Conservation (phyloP, 805 yeast genomes). For the Metschnikowia koreensis region DNA sequence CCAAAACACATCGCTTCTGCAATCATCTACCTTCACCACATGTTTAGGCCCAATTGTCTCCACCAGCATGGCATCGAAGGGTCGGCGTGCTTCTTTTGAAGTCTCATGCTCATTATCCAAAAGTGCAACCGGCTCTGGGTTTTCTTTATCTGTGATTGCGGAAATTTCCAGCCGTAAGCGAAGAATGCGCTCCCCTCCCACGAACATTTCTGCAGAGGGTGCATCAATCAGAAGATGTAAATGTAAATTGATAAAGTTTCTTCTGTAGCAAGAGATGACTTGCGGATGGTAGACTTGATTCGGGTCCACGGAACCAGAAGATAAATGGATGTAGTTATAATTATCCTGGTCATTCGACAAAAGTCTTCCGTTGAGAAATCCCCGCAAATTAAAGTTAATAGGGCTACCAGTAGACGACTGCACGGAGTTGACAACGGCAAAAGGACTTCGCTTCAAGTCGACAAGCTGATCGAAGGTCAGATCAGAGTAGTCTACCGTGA, state of each 20-base stretch:
- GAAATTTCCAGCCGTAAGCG: conserved; percentile 37
- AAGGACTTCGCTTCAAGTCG: conserved; percentile 9
- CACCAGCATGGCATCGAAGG: conserved; percentile 7
- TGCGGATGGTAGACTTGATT: conserved; percentile 24
- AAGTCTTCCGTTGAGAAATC: conserved; percentile 44
- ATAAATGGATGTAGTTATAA: conserved; percentile 26
- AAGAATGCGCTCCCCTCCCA: conserved; percentile 7
- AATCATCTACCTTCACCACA: conserved; percentile 6
- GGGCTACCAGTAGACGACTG: background rate
- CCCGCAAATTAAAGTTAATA: conserved; percentile 16
- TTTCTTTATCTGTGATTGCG: conserved; percentile 36
- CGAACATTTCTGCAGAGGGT: background rate
- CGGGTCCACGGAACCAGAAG: conserved; percentile 13
- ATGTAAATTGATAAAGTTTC: conserved; percentile 38
- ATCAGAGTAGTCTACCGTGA: conserved; percentile 15
- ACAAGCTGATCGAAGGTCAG: conserved; percentile 13
- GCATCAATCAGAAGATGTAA: conserved; percentile 5
- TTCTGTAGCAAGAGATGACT: conserved; percentile 45
- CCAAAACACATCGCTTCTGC: conserved; percentile 27
- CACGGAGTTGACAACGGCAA: background rate
- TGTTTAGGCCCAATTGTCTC: conserved; percentile 11
- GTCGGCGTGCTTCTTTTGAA: conserved; percentile 4
- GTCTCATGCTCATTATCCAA: conserved; percentile 21
- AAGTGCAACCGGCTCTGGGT: conserved; percentile 15
- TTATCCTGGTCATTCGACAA: conserved; percentile 42